Evolutionary conservation across 2,329 filamentous ascomycete genomes (phyloP).

Genomic region (Anthostomella pinea): DNA sequence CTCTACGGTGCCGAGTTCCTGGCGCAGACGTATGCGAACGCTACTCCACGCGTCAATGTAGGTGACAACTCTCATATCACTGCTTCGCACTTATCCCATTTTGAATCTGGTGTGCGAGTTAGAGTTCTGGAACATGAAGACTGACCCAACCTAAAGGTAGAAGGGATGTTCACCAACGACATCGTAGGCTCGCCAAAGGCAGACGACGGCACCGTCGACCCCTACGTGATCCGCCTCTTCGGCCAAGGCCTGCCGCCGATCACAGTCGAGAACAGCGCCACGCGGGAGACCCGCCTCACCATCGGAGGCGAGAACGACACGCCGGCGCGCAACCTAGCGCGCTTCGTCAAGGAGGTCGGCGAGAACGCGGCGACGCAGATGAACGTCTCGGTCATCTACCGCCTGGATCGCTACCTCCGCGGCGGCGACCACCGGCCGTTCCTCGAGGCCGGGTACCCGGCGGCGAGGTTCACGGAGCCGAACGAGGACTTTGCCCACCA

Average conservation of each 20-base stretch:
- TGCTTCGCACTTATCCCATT: not conserved
- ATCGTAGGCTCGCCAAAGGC: conserved; percentile 52
- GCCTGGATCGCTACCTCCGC: conserved; percentile 53
- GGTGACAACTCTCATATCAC: conserved; percentile 3
- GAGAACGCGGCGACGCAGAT: conserved; percentile 50
- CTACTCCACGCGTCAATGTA: conserved; percentile 36
- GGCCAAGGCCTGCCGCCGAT: conserved; percentile 44
- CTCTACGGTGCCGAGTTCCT: conserved; percentile 51
- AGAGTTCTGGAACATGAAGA: not conserved
- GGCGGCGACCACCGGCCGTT: conserved; percentile 57
- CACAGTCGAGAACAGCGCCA: conserved; percentile 36
- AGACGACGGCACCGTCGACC: conserved; percentile 43
- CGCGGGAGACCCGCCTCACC: conserved; percentile 38
- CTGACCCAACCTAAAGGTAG: conserved; percentile 37
- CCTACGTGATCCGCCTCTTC: conserved; percentile 53
- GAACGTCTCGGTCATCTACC: conserved; percentile 55
- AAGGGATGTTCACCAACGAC: conserved; percentile 57
- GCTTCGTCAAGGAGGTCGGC: conserved; percentile 53
- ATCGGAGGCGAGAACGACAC: conserved; percentile 54
- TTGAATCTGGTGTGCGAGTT: not conserved
- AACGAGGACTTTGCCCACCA: conserved; percentile 57
- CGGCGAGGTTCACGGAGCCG: conserved; percentile 55
- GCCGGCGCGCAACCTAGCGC: conserved; percentile 52
- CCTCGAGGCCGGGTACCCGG: conserved; percentile 52
- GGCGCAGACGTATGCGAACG: conserved; percentile 50